phyloP scores from a whole-genome alignment of 2,329 filamentous ascomycete genomes.

The Colletotrichum siamense region DNA sequence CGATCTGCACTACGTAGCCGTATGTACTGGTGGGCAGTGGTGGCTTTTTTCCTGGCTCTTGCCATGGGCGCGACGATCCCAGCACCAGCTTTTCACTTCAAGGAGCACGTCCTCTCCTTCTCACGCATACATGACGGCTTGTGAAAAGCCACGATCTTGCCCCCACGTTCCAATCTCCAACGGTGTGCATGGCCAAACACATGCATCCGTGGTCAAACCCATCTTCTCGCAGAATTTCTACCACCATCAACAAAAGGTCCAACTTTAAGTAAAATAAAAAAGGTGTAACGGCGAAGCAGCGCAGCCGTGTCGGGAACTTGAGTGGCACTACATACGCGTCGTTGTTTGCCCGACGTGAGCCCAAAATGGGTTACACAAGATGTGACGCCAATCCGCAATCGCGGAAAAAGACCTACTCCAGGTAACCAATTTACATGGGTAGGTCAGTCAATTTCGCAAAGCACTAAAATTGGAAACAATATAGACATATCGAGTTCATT shows the following conservation, averaged over 20 bases:
- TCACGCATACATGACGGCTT: neutral
- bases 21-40: neutral
- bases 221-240: neutral
- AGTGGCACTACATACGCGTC: neutral
- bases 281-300: neutral
- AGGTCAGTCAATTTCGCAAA: neutral
- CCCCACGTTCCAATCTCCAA: neutral
- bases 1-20: neutral
- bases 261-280: neutral
- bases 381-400: neutral
- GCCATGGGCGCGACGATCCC: neutral
- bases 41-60: neutral
- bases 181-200: neutral
- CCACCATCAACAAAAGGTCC: neutral
- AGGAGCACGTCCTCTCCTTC: neutral
- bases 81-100: neutral
- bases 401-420: neutral
- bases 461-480: conserved; percentile 11
- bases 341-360: neutral
- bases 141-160: neutral
- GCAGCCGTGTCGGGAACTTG: neutral
- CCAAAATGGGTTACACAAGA: neutral
- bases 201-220: neutral
- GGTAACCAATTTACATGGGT: neutral
- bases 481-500: neutral